Base-by-base conservation (phyloP, 768 basidiomycete species). In the Leccinum variicolor region DNA sequence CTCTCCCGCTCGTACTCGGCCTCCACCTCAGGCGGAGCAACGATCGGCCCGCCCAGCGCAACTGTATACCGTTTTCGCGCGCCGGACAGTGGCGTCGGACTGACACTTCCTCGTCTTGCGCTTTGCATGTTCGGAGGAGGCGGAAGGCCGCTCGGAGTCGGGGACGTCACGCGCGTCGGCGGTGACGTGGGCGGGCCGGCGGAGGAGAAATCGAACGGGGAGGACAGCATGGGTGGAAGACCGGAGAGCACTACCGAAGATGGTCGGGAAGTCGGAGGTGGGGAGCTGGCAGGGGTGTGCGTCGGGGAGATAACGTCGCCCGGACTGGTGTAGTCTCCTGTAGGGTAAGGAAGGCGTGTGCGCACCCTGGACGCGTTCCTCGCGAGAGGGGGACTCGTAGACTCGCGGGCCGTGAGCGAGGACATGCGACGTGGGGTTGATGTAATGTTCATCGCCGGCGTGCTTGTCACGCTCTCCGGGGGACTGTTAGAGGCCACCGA, bases 41-140 rank as follows among this genome's bases (percentile, higher is more conserved):
- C 79, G 58, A 90, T 84, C 0, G 89, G 86, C 3, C 83, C 87
- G 10, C 90, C 90, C 0, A 94, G 79, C 1, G 92, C 91, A 31
- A 93, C 91, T 0, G 92, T 93, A 67, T 94, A 93, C 39, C 92
- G 80, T 66, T 94, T 94, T 58, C 91, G 63, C 19, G 58, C 62
- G 2, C 48, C 75, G 2, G 78, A 73, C 0, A 82, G 74, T 2
- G 92, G 90, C 3, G 89, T 90, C 2, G 86, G 84, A 56, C 84
- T 84, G 54, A 85, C 79, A 64, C 84, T 87, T 5, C 78, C 74
- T 15, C 78, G 80, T 19, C 84, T 75, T 46, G 75, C 70, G 6
- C 68, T 64, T 19, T 69, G 61, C 9, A 67, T 54, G 58, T 73
- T 79, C 1, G 80, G 83, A 2, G 78, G 68, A 2, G 78, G 68